phyloP scores from a whole-genome alignment of 2,329 filamentous ascomycete species.

The Nigrospora oryzae region DNA sequence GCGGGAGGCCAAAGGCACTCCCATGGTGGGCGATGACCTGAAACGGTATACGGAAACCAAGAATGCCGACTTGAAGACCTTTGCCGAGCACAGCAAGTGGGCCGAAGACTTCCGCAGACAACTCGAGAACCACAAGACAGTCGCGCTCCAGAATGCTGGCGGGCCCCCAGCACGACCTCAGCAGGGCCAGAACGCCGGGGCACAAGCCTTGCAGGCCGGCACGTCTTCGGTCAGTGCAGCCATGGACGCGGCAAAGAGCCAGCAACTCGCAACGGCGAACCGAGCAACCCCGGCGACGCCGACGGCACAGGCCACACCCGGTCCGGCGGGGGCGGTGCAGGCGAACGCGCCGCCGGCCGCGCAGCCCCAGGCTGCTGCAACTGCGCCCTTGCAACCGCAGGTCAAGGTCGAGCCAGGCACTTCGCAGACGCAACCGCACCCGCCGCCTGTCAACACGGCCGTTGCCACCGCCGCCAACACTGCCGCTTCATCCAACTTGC shows the following conservation, averaged over 20 bases:
- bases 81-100: constrained; percentile 13
- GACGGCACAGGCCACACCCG: constrained; percentile 9
- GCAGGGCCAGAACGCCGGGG: constrained; percentile 10
- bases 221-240: constrained; percentile 22
- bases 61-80: constrained; percentile 8
- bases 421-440: constrained; percentile 20
- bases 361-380: constrained; percentile 9
- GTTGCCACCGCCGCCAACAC: constrained; percentile 26
- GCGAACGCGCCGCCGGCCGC: constrained; percentile 16
- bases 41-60: constrained; percentile 12
- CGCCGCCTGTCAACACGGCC: constrained; percentile 39
- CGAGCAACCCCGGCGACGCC: constrained; percentile 9
- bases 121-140: not conserved
- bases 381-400: constrained; percentile 14
- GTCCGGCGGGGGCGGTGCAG: constrained; percentile 9
- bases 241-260: constrained; percentile 22
- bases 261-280: constrained; percentile 15
- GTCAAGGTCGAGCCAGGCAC: constrained; percentile 27
- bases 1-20: constrained; percentile 12
- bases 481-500: constrained; percentile 19
- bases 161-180: constrained; percentile 16
- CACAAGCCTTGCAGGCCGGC: constrained; percentile 19
- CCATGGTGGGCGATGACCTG: constrained; percentile 11
- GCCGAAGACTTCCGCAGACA: constrained; percentile 12
- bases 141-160: not conserved